These are phyloP conservation scores for Nicotiana obtusifolia DNA, from an alignment of 257 asterid genomes.

Conservation along the genomic window DNA sequence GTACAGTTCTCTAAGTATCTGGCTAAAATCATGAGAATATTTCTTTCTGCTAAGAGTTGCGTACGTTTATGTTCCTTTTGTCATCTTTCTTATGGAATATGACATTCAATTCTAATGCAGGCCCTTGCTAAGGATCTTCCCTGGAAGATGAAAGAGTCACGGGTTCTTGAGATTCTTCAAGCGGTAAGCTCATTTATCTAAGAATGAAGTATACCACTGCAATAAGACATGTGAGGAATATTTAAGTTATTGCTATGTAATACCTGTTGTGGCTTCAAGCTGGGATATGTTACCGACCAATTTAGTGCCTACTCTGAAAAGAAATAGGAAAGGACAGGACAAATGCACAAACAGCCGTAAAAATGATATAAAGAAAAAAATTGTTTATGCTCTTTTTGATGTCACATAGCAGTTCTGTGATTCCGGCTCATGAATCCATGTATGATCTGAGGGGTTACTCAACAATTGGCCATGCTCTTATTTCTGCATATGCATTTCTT, in stretches of 20 bases:
- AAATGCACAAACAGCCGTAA: not conserved
- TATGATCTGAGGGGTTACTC: not conserved
- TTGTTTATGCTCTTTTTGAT: not conserved
- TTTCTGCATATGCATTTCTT: not conserved
- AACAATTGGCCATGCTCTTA: not conserved
- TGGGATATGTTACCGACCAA: not conserved
- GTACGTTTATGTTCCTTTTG: not conserved
- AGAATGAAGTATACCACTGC: not conserved
- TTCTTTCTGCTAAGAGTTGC: not conserved
- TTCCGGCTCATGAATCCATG: not conserved
- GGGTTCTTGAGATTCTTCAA: slow-evolving; percentile 91
- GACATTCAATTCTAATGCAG: slow-evolving; percentile 28
- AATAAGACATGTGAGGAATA: not conserved
- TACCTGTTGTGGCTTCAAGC: not conserved
- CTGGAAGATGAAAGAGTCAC: slow-evolving; percentile 94
- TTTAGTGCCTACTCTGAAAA: not conserved
- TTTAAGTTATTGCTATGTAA: not conserved
- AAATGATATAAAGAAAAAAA: not conserved
- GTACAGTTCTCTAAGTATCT: not conserved
- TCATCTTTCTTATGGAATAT: not conserved
- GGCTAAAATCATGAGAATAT: not conserved
- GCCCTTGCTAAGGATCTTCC: slow-evolving; percentile 98
- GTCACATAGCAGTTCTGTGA: not conserved
- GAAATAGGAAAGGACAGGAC: not conserved
- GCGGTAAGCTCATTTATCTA: slow-evolving; percentile 52